Base-by-base conservation (phyloP, 2,329 filamentous ascomycete species). In the Metarhizium album region DNA sequence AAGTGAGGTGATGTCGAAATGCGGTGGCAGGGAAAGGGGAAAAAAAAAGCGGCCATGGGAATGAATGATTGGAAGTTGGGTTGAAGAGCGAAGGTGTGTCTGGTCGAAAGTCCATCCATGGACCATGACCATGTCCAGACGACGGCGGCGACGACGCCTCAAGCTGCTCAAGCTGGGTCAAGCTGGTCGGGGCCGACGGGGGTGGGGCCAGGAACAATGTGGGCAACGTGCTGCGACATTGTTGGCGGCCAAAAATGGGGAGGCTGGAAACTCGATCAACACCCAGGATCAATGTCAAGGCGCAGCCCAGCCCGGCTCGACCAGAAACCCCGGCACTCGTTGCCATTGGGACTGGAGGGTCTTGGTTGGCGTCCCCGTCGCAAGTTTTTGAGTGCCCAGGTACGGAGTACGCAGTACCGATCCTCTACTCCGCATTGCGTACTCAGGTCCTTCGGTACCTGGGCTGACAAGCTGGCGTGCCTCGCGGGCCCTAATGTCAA, bases 1-100 rank as follows among this genome's bases (percentile, higher is more conserved):
- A 18, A 29, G 24, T 27, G 45, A 48, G 59, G 61, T 63, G 57
- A 60, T 60, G 61, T 58, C 60, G 56, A 64, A 64, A 64, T 57
- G 52, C 60, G 62, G 62, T 64, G 62, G 62, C 61, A 59, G 57
- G 54, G 49, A 52, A 58, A 52, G 53, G 59, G 57, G 54, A 50
- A 52, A 58, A 52, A 54, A 53, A 37, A 4, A 42, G 11, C 20
- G 20, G 20, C 22, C 20, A 43, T 40, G 7, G 37, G 8, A 14
- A 16, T 14, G 35, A 38, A n/a, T n/a, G 35, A 23, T 35, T 37
- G n/a, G 40, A 46, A 31, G 29, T 37, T 20, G 16, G 13, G 38
- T 14, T 27, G 45, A 38, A 16, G 1, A 11, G 23, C 14, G 27
- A 31, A 35, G 42, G 29, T 20, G 7, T 9, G 5, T 29, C 27